Conservation (phyloP, 1,139 yeast species). For the Casaregolazyma suthepensis region DNA sequence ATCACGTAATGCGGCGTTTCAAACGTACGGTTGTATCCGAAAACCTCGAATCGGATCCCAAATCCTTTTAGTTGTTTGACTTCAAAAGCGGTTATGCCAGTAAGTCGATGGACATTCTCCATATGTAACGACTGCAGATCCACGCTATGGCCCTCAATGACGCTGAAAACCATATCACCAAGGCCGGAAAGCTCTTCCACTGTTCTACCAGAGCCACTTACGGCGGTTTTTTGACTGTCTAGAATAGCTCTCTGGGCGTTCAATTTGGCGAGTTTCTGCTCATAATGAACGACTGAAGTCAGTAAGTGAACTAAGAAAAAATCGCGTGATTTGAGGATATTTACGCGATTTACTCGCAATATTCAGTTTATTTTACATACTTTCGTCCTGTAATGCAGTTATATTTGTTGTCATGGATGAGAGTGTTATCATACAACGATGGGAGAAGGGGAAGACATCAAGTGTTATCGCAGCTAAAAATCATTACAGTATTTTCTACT, state of each 20-base stretch:
- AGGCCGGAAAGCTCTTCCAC: background rate
- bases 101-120: constrained; percentile 22
- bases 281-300: background rate
- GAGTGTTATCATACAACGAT: no score
- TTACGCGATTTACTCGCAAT: background rate
- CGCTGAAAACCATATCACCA: constrained; percentile 4
- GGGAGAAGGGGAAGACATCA: no score
- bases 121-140: constrained; percentile 13
- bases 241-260: constrained; percentile 1
- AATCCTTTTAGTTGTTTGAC: constrained; percentile 18
- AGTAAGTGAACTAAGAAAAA: background rate
- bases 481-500: no score
- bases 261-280: constrained; percentile 2
- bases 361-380: background rate
- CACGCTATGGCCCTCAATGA: constrained; percentile 5
- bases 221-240: constrained; percentile 2
- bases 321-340: background rate
- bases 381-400: background rate
- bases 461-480: no score
- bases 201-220: background rate
- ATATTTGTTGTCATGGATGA: background rate
- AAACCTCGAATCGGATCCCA: constrained; percentile 24
- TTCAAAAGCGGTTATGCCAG: constrained; percentile 24
- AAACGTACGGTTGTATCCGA: constrained; percentile 12
- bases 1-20: constrained; percentile 23